A percentile compares a stretch with the other conserved stretches of the same genome.
Evolutionary conservation across 1,284 basidiomycete species (phyloP).

Genomic region (Meira nashicola): DNA sequence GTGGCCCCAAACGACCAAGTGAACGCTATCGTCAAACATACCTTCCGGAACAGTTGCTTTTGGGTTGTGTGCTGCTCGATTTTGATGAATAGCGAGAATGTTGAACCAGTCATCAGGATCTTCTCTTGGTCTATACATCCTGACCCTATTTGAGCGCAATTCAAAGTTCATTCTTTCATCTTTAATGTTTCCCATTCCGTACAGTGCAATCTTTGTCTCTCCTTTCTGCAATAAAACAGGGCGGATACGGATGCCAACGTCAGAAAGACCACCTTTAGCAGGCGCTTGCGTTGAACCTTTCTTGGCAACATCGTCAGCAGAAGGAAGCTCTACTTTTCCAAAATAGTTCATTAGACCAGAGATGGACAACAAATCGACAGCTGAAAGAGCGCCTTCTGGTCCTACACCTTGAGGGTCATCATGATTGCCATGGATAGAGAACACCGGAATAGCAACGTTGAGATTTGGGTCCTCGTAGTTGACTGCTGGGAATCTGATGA

Average conservation of each 20-base stretch:
- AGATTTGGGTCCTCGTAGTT: slow-evolving; percentile 97
- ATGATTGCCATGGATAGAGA: slow-evolving; percentile 98
- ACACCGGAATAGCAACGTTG: slow-evolving; percentile 89
- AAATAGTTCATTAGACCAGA: slow-evolving; percentile 95
- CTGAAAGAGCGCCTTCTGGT: slow-evolving; percentile 78
- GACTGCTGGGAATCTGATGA: slow-evolving; percentile 78
- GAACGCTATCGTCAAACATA: slow-evolving; percentile 91
- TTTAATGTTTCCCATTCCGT: slow-evolving; percentile 94
- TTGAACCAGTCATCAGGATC: slow-evolving; percentile 82
- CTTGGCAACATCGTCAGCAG: slow-evolving; percentile 22
- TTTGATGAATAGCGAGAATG: slow-evolving; percentile 87
- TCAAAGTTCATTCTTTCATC: slow-evolving; percentile 95
- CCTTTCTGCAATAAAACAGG: slow-evolving; percentile 89
- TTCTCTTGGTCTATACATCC: slow-evolving; percentile 89
- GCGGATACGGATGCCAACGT: slow-evolving; percentile 75
- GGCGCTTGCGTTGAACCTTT: slow-evolving; percentile 40
- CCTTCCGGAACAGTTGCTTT: slow-evolving; percentile 90
- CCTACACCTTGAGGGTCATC: slow-evolving; percentile 97
- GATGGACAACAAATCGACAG: slow-evolving; percentile 88
- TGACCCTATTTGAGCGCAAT: slow-evolving; percentile 81
- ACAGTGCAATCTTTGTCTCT: slow-evolving; percentile 75
- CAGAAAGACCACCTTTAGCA: slow-evolving; percentile 60
- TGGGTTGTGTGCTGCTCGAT: slow-evolving; percentile 89
- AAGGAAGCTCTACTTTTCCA: slow-evolving; percentile 67
- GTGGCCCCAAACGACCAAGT: slow-evolving; percentile 95